A percentile compares a stretch with the other conserved stretches of the same genome.
Evolutionary conservation across 2,329 filamentous ascomycete species (phyloP).

Genomic region (Exophiala viscosa): DNA sequence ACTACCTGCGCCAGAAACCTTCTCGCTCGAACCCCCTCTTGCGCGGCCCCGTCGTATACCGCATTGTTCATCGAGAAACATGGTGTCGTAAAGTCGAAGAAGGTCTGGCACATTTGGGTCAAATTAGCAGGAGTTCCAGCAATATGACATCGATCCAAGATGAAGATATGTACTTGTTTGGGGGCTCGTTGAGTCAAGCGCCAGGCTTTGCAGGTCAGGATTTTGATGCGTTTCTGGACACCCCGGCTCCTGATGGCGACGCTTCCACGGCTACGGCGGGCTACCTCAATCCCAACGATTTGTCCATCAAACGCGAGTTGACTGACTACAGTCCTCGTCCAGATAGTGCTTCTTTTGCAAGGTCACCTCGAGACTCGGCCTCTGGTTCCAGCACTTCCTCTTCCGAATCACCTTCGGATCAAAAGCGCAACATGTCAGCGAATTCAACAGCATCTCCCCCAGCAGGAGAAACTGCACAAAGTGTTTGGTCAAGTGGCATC

Average conservation of each 20-base stretch:
- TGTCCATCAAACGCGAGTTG: conserved; percentile 23
- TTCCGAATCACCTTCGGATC: conserved; percentile 41
- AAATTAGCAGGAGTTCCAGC: background rate
- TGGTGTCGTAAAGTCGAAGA: conserved; percentile 14
- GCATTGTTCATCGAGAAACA: background rate
- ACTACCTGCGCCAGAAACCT: too few relatives aligned
- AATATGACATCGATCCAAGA: conserved; percentile 33
- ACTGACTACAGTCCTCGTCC: conserved; percentile 29
- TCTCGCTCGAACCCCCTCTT: too few relatives aligned
- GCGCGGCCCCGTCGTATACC: too few relatives aligned
- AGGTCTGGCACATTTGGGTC: background rate
- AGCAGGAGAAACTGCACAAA: conserved; percentile 35
- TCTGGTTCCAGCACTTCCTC: conserved; percentile 44
- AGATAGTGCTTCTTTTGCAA: conserved; percentile 29
- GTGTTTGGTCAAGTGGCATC: conserved; percentile 28
- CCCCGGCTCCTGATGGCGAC: conserved; percentile 33
- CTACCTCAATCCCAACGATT: conserved; percentile 29
- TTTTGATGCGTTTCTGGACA: conserved; percentile 41
- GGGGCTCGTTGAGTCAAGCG: conserved; percentile 37
- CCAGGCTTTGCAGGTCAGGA: conserved; percentile 38
- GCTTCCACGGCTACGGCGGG: conserved; percentile 30
- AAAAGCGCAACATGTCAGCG: conserved; percentile 40
- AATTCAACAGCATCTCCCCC: conserved; percentile 40
- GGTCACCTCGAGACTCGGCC: conserved; percentile 43
- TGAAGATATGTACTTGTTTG: conserved; percentile 43